Percentiles rank a stretch among this genome's conserved stretches.
Evolutionary conservation across 2,329 filamentous ascomycete genomes (phyloP).

Genomic region (Biscogniauxia mediterranea): DNA sequence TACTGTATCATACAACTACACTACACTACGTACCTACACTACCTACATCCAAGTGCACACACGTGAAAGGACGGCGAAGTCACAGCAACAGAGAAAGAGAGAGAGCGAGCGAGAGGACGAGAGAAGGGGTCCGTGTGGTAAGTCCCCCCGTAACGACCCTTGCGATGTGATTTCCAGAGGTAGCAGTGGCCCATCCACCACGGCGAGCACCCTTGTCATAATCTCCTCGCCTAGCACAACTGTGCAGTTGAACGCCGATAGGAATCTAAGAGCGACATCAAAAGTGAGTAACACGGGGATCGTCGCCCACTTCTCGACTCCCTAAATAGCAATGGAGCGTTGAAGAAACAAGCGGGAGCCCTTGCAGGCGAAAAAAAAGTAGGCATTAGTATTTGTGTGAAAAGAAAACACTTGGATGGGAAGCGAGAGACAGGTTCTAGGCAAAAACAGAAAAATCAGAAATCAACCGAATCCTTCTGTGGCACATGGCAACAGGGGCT

Average conservation of each 20-base stretch:
- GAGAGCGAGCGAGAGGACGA: no score
- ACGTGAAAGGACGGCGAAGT: not conserved
- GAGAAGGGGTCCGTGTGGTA: not conserved
- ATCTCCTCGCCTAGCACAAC: not conserved
- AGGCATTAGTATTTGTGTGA: no score
- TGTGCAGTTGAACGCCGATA: not conserved
- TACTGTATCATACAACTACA: no score
- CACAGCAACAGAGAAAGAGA: not conserved
- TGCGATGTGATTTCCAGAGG: not conserved
- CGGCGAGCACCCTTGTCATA: not conserved
- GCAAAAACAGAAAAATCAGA: not conserved
- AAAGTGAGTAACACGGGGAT: not conserved
- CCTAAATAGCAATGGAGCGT: not conserved
- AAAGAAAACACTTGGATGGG: not conserved
- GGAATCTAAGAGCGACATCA: not conserved
- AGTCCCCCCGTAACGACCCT: not conserved
- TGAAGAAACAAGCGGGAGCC: not conserved
- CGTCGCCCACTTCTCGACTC: not conserved
- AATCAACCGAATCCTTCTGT: conserved; percentile 3
- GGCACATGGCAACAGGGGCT: not conserved
- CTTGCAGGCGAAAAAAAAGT: no score
- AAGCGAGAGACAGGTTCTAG: not conserved
- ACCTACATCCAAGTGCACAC: no score
- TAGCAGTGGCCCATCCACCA: not conserved
- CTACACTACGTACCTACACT: no score